Percentiles rank a stretch among this genome's conserved stretches.
Conservation (phyloP, 176 grass and related monocot genomes). For the Eleusine indica region DNA sequence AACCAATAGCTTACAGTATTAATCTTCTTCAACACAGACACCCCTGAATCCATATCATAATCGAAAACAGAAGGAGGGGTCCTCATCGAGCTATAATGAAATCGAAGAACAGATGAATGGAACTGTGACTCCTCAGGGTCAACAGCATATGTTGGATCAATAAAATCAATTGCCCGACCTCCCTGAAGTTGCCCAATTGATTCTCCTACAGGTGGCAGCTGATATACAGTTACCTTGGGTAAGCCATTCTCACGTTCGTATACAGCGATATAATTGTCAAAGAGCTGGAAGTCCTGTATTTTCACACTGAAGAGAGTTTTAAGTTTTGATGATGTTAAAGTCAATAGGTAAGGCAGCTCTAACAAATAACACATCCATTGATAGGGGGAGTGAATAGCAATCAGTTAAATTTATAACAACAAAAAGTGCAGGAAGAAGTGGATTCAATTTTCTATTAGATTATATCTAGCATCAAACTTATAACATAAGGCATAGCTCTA, state of each 20-base stretch:
- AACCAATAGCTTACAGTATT: conserved; percentile 59
- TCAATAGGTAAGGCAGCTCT: conserved; percentile 12
- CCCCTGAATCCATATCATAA: conserved; percentile 81
- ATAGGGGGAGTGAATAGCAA: conserved; percentile 13
- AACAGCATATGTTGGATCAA: conserved; percentile 66
- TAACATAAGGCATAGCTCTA: not conserved
- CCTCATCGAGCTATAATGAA: conserved; percentile 81
- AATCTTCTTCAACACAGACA: conserved; percentile 85
- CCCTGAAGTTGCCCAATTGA: conserved; percentile 62
- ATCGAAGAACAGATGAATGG: conserved; percentile 67
- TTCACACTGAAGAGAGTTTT: conserved; percentile 68
- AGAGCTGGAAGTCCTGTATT: conserved; percentile 80
- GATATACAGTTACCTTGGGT: conserved; percentile 71
- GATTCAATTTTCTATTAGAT: conserved; percentile 5
- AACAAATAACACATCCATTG: not conserved
- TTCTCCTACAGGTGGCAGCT: conserved; percentile 65
- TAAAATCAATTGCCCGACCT: conserved; percentile 71
- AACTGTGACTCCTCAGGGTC: conserved; percentile 65
- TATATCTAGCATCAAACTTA: conserved; percentile 25
- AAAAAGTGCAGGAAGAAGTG: not conserved
- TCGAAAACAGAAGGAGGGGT: conserved; percentile 78
- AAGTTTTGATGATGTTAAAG: conserved; percentile 19
- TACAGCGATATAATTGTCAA: conserved; percentile 73
- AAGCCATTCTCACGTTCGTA: conserved; percentile 89
- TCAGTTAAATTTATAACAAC: not conserved